A percentile compares a stretch with the other conserved stretches of the same genome.
These are phyloP conservation scores for Corylus americana DNA, from an alignment of 306 rosid species.

Conservation along the genomic window DNA sequence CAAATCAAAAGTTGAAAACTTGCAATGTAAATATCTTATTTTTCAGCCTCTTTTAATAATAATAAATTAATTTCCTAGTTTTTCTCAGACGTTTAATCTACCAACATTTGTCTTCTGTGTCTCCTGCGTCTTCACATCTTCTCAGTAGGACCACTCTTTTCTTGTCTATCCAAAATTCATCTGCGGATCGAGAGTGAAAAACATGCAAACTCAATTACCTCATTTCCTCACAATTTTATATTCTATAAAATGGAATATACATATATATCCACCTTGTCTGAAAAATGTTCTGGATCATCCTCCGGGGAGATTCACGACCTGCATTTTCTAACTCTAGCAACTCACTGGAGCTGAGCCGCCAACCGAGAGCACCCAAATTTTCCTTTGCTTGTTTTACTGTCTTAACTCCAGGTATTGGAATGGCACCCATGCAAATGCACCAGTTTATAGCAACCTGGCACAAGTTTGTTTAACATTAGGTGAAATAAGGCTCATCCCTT, in stretches of 20 bases:
- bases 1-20: too few relatives aligned
- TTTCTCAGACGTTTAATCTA: not conserved
- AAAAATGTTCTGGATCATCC: slow-evolving; percentile 89
- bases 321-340: slow-evolving; percentile 62
- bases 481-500: not conserved
- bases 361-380: slow-evolving; percentile 86
- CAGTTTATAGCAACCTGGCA: slow-evolving; percentile 92
- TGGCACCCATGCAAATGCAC: slow-evolving; percentile 80
- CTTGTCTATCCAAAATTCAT: not conserved
- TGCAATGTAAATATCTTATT: too few relatives aligned
- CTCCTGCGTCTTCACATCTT: not conserved
- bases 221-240: not conserved
- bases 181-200: not conserved
- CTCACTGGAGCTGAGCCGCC: slow-evolving; percentile 72
- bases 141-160: not conserved
- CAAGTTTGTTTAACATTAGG: slow-evolving; percentile 15
- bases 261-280: slow-evolving; percentile 58
- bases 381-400: slow-evolving; percentile 77
- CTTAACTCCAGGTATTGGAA: slow-evolving; percentile 95
- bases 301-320: slow-evolving; percentile 63
- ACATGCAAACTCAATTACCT: not conserved
- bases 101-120: not conserved
- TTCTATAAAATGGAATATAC: not conserved
- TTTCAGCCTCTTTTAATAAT: too few relatives aligned
- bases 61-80: not conserved